These are phyloP conservation scores for Schizonepeta tenuifolia DNA, from an alignment of 257 asterid genomes.

Conservation along the genomic window DNA sequence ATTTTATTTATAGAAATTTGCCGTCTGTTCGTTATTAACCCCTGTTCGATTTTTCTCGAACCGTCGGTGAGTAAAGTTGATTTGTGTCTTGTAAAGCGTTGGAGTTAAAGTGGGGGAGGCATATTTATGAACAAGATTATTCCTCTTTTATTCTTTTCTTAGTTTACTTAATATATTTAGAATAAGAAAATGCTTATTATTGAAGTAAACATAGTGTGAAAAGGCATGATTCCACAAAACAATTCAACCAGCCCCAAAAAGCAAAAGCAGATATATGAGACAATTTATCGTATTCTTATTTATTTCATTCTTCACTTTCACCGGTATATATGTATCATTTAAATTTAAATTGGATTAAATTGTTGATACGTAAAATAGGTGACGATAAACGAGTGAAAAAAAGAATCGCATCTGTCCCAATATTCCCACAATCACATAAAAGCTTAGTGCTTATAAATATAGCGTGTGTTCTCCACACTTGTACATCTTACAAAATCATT, in stretches of 20 bases:
- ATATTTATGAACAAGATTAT: not conserved
- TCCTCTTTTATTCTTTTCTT: not conserved
- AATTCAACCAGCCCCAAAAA: slow-evolving; percentile 1
- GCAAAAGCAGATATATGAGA: not conserved
- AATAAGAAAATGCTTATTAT: not conserved
- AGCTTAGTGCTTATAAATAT: slow-evolving; percentile 37
- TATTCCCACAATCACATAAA: not conserved
- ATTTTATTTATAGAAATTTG: not conserved
- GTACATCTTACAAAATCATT: not conserved
- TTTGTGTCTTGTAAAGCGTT: not conserved
- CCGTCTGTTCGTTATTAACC: not conserved
- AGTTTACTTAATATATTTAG: not conserved
- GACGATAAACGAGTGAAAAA: not conserved
- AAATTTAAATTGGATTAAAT: not conserved
- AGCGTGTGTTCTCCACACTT: slow-evolving; percentile 68
- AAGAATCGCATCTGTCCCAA: not conserved
- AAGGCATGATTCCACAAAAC: slow-evolving; percentile 41
- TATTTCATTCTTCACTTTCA: not conserved
- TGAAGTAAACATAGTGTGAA: slow-evolving; percentile 34
- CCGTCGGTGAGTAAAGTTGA: not conserved
- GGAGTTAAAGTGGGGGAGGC: not conserved
- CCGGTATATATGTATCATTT: not conserved
- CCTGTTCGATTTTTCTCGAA: not conserved
- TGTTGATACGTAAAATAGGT: not conserved
- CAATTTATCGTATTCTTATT: not conserved